Evolutionary conservation across 495 filamentous ascomycete genomes (phyloP).

Genomic region (Bombardia bombarda): DNA sequence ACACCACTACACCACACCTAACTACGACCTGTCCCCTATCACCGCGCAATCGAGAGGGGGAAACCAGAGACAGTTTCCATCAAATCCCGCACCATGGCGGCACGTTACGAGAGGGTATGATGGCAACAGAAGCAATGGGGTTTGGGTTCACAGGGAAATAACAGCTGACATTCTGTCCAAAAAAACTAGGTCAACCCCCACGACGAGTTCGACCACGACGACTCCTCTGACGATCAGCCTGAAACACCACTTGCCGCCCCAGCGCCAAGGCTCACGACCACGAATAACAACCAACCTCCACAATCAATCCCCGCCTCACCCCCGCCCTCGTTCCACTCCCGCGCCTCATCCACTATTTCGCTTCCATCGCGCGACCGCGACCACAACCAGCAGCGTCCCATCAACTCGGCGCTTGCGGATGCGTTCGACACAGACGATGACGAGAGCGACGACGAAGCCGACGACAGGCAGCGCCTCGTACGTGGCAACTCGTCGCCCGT

Average conservation of each 20-base stretch:
- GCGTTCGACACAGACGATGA: slow-evolving; percentile 77
- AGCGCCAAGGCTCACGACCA: slow-evolving; percentile 25
- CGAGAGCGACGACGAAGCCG: slow-evolving; percentile 65
- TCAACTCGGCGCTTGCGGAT: slow-evolving; percentile 75
- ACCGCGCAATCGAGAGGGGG: slow-evolving; percentile 1
- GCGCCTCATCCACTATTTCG: slow-evolving; percentile 72
- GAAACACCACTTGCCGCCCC: slow-evolving; percentile 25
- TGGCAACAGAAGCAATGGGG: no score
- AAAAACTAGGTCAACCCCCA: slow-evolving; percentile 43
- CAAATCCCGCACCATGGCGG: slow-evolving; percentile 53
- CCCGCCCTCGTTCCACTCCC: slow-evolving; percentile 88
- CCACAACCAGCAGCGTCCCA: slow-evolving; percentile 31
- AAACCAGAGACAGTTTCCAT: background rate
- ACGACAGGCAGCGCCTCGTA: slow-evolving; percentile 82
- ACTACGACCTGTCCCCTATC: background rate
- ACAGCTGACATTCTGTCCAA: no score
- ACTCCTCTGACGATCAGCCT: slow-evolving; percentile 33
- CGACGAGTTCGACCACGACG: slow-evolving; percentile 41
- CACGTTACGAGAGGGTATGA: slow-evolving; percentile 82
- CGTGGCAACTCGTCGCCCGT: slow-evolving; percentile 51
- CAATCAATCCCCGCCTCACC: slow-evolving; percentile 73
- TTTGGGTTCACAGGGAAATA: no score
- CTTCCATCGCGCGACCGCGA: slow-evolving; percentile 43
- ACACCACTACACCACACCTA: no score
- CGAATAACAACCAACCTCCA: no score